These are phyloP conservation scores for Thermoascus crustaceus DNA, from an alignment of 2,329 filamentous ascomycete genomes.

Conservation along the genomic window DNA sequence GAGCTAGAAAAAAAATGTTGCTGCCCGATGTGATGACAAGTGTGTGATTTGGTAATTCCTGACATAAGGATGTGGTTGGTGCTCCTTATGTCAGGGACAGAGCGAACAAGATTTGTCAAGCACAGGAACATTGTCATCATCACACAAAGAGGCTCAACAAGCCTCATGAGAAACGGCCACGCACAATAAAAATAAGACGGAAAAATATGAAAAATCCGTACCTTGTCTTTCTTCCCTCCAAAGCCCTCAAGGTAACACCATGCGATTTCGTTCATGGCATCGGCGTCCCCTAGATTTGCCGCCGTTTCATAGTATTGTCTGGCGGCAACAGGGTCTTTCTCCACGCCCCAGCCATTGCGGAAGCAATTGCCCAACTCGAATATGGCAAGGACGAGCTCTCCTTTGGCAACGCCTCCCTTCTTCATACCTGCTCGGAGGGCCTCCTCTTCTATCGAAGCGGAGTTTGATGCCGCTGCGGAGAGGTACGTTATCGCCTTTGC, in stretches of 20 bases:
- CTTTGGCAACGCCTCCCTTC: constrained; percentile 90
- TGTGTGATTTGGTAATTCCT: constrained; percentile 15
- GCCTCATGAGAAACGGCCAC: background rate
- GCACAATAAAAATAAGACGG: constrained; percentile 3
- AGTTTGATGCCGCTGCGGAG: constrained; percentile 80
- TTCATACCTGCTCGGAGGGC: constrained; percentile 81
- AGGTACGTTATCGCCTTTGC: constrained; percentile 73
- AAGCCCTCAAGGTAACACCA: constrained; percentile 98
- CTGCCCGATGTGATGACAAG: constrained; percentile 21
- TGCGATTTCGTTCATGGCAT: constrained; percentile 94
- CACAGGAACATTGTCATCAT: background rate
- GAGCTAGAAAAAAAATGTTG: constrained; percentile 18
- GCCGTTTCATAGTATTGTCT: constrained; percentile 93
- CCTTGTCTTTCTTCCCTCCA: constrained; percentile 97
- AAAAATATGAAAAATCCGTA: constrained; percentile 43
- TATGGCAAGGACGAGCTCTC: constrained; percentile 90
- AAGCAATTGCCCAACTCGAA: constrained; percentile 76
- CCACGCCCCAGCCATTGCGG: constrained; percentile 87
- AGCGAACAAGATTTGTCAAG: background rate
- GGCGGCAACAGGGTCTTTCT: constrained; percentile 77
- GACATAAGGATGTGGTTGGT: constrained; percentile 4
- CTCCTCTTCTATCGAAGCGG: constrained; percentile 74
- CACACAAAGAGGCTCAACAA: no score
- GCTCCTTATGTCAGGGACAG: constrained; percentile 5
- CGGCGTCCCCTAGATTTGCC: constrained; percentile 89